Percentiles rank a stretch among this genome's conserved stretches.
Conservation (phyloP, 352 stramenopile species). For the Globisporangium middletonii region DNA sequence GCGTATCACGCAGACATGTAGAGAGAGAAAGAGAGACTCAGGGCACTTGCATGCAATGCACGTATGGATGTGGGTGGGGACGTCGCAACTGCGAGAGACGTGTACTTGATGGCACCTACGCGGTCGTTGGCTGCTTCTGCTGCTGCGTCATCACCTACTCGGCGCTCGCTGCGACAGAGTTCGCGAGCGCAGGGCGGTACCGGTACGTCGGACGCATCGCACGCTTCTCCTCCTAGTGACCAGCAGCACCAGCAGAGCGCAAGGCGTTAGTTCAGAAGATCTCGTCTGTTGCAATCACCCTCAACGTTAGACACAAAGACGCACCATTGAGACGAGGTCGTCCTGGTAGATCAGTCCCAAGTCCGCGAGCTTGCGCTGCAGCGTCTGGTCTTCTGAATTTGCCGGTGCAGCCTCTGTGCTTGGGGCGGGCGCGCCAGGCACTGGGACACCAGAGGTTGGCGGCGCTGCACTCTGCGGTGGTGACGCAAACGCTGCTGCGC, state of each 20-base stretch:
- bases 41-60: neutral
- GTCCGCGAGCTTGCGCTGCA: slow-evolving; percentile 16
- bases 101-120: neutral
- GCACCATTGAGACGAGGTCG: slow-evolving; percentile 53
- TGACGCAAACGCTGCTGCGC: slow-evolving; percentile 13
- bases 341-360: slow-evolving; percentile 51
- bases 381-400: slow-evolving; percentile 20
- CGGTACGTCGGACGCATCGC: slow-evolving; percentile 72
- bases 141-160: slow-evolving; percentile 4
- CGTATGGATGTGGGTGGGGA: neutral
- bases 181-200: slow-evolving; percentile 40
- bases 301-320: slow-evolving; percentile 1
- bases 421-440: slow-evolving; percentile 6
- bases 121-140: neutral
- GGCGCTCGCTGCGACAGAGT: slow-evolving; percentile 4
- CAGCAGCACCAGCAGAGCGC: neutral
- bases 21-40: neutral
- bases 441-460: neutral
- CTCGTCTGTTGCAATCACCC: neutral
- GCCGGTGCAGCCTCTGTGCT: slow-evolving; percentile 13
- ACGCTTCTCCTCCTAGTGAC: slow-evolving; percentile 67
- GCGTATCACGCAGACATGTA: neutral
- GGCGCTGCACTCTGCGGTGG: slow-evolving; percentile 5
- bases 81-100: neutral
- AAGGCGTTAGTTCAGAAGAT: slow-evolving; percentile 1